These are phyloP conservation scores for Chaetomium cochliodes DNA, from an alignment of 495 filamentous ascomycete genomes.

Conservation along the genomic window DNA sequence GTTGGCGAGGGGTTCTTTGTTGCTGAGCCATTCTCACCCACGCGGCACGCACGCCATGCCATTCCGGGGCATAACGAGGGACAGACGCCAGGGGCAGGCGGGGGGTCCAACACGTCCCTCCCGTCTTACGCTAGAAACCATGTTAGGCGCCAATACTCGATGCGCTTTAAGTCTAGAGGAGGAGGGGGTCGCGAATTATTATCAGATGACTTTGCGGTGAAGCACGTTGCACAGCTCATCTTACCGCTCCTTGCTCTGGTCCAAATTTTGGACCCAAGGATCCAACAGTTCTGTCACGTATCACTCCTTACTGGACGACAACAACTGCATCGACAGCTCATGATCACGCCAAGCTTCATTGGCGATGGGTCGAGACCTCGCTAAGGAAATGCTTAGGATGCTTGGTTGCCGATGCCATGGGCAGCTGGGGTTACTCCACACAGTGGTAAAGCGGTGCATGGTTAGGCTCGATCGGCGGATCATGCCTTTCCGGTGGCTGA, in stretches of 20 bases:
- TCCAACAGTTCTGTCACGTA: not conserved
- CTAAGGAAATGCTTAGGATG: not conserved
- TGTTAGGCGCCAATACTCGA: constrained; percentile 1
- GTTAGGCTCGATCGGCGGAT: not conserved
- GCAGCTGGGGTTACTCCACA: not conserved
- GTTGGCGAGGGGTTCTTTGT: not conserved
- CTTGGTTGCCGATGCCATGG: not conserved
- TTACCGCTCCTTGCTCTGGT: constrained; percentile 1
- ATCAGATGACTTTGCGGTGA: not conserved
- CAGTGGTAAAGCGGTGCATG: not conserved
- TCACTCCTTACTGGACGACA: not conserved
- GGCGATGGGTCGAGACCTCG: not conserved
- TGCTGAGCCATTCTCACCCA: constrained; percentile 9
- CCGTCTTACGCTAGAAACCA: too few relatives aligned
- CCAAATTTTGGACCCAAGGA: not conserved
- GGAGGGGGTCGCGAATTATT: not conserved
- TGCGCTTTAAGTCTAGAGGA: not conserved
- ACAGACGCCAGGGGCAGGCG: too few relatives aligned
- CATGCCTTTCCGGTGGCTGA: not conserved
- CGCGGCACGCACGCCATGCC: not conserved
- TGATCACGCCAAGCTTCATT: not conserved
- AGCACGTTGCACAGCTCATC: not conserved
- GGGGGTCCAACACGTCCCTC: too few relatives aligned
- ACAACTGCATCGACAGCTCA: not conserved
- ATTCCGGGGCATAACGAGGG: not conserved